Base-by-base conservation (phyloP, 2,329 filamentous ascomycete genomes). In the Pseudogymnoascus sp. region DNA sequence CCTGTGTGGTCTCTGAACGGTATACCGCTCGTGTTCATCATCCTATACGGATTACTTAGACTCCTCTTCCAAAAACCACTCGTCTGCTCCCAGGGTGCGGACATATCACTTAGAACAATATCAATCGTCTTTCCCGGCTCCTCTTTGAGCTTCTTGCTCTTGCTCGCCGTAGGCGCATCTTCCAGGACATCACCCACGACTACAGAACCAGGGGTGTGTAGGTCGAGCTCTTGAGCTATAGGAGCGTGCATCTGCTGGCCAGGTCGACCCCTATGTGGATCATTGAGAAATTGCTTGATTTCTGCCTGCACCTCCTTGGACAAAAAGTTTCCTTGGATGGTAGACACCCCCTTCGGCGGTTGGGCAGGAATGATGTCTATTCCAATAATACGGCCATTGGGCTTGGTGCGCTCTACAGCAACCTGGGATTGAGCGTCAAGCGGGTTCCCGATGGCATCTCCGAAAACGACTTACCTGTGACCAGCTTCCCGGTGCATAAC, bases 61-160 rank as follows among this genome's bases (percentile, higher is more conserved):
- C 87, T 96, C 78, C 85, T 91, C 79, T 89, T 87, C 78, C 84
- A 87, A 78, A 89, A 91, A 71, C 87, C 88, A 71, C 81, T 80
- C 60, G 83, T 89, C 78, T 90, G 89, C 70, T 85, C 81, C 91
- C 91, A 97, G 88, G 94, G 92, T 82, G 82, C 93, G 84, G 87
- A 99, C 94, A 99, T 99, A 83, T 99, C 94, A 85, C 91, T 96
- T 72, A 99, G 79, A 72, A 99, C 90, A 71, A 99, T 84, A 77
- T 97, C 90, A 66, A 97, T 92, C 70, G 83, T 83, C 70, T 82
- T 81, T 64, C 81, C 81, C 50, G 71, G 65, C 62, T 72, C 73
- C 35, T 74, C 67, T 58, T 77, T 74, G 11, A 72, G 69, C 43
- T 72, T 70, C 58, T 68, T 68, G 30, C 68, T 61, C 59, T 74